Evolutionary conservation across 768 basidiomycete species (phyloP).

Genomic region (Sarcomyxa edulis): DNA sequence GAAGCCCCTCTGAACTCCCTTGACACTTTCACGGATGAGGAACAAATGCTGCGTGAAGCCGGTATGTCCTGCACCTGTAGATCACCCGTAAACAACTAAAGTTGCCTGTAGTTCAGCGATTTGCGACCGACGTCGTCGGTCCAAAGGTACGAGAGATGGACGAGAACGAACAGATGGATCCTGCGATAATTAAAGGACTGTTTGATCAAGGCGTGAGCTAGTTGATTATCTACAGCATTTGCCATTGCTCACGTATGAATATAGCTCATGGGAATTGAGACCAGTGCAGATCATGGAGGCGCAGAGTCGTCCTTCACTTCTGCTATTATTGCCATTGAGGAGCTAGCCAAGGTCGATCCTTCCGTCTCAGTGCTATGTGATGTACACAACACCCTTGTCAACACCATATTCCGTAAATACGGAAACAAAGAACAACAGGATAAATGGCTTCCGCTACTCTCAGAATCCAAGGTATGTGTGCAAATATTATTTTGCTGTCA

Average conservation of each 20-base stretch:
- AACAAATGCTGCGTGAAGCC: slow-evolving; percentile 87
- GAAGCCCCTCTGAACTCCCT: slow-evolving; percentile 49
- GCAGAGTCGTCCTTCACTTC: slow-evolving; percentile 90
- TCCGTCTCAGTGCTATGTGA: slow-evolving; percentile 96
- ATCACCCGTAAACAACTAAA: no score
- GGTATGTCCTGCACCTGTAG: slow-evolving; percentile 40
- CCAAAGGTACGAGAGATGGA: slow-evolving; percentile 98
- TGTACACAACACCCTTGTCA: slow-evolving; percentile 98
- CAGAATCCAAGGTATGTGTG: slow-evolving; percentile 61
- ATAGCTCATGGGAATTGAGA: slow-evolving; percentile 98
- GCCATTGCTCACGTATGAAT: background rate
- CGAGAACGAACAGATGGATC: slow-evolving; percentile 94
- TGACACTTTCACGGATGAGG: slow-evolving; percentile 88
- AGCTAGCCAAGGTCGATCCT: slow-evolving; percentile 93
- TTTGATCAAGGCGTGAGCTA: slow-evolving; percentile 89
- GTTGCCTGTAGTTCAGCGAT: slow-evolving; percentile 65
- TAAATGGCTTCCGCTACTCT: slow-evolving; percentile 82
- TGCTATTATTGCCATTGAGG: slow-evolving; percentile 95
- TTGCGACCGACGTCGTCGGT: slow-evolving; percentile 82
- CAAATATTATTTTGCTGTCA: background rate
- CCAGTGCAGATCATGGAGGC: slow-evolving; percentile 75
- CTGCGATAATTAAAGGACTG: slow-evolving; percentile 75
- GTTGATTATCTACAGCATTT: slow-evolving; percentile 1
- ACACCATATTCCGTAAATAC: slow-evolving; percentile 87
- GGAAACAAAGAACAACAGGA: slow-evolving; percentile 81